Evolutionary conservation across 2,329 filamentous ascomycete genomes (phyloP).

Genomic region (Orbilia oligospora): DNA sequence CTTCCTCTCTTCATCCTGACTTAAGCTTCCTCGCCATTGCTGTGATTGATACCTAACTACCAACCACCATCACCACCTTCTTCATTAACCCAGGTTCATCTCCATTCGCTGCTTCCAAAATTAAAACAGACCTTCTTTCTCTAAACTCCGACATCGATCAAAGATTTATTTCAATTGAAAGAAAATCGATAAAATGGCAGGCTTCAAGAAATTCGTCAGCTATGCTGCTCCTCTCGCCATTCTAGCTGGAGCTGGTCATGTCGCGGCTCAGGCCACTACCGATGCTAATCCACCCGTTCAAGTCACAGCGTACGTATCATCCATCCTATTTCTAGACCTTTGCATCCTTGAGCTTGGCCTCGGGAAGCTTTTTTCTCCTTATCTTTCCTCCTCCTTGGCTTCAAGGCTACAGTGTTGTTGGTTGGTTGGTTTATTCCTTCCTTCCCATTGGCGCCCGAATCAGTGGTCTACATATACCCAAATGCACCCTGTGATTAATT

Average conservation of each 20-base stretch:
- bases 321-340: neutral
- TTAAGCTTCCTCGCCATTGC: neutral
- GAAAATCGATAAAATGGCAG: constrained; percentile 33
- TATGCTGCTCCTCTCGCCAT: constrained; percentile 29
- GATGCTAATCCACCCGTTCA: constrained; percentile 47
- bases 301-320: constrained; percentile 38
- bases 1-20: neutral
- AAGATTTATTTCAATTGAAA: no score
- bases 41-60: neutral
- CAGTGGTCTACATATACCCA: no score
- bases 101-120: constrained; percentile 17
- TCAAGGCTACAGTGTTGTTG: neutral
- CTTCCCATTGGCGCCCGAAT: neutral
- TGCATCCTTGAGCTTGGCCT: neutral
- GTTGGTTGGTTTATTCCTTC: neutral
- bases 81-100: neutral
- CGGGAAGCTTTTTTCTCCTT: no score
- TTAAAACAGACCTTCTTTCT: constrained; percentile 2
- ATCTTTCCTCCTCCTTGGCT: no score
- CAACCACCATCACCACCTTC: neutral
- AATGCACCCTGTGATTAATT: no score
- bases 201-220: constrained; percentile 45
- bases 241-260: constrained; percentile 5
- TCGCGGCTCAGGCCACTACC: constrained; percentile 37
- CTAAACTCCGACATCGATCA: neutral